Evolutionary conservation across 805 yeast species (phyloP).

Genomic region (Lipomyces japonicus): DNA sequence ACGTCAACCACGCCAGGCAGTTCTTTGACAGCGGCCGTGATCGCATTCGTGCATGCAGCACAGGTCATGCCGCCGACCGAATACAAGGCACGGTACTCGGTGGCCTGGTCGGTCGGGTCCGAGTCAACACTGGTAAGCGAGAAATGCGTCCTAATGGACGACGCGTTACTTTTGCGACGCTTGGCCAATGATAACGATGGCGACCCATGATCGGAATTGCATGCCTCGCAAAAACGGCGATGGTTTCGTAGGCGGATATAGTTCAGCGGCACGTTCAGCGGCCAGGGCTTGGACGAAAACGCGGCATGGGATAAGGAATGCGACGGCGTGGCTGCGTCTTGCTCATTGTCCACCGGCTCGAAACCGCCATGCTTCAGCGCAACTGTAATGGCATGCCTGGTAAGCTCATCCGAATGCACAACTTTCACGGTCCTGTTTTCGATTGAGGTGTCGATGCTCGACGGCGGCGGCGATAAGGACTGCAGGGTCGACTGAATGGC

Average conservation of each 20-base stretch:
- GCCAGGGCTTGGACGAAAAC: constrained; percentile 23
- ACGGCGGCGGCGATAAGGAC: constrained; percentile 26
- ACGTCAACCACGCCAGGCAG: constrained; percentile 39
- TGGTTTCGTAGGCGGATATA: constrained; percentile 25
- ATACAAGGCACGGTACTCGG: constrained; percentile 49
- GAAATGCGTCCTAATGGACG: not conserved
- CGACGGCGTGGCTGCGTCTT: not conserved
- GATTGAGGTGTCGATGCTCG: constrained; percentile 17
- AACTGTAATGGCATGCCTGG: constrained; percentile 18
- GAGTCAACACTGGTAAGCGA: not conserved
- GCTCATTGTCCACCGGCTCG: constrained; percentile 26
- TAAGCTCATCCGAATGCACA: constrained; percentile 24
- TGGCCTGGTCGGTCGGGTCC: constrained; percentile 31
- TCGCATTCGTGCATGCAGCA: constrained; percentile 53
- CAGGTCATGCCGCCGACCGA: constrained; percentile 68
- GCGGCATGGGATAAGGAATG: not conserved
- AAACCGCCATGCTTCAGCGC: constrained; percentile 30
- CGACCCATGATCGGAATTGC: constrained; percentile 14
- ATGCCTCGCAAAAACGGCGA: constrained; percentile 23
- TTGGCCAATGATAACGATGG: constrained; percentile 5
- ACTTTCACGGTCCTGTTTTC: constrained; percentile 23
- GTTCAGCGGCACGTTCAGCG: constrained; percentile 17
- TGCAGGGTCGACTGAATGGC: constrained; percentile 20
- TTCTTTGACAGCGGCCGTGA: constrained; percentile 43
- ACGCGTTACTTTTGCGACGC: not conserved